These are phyloP conservation scores for Colletotrichum lupini DNA, from an alignment of 2,329 filamentous ascomycete genomes.

Conservation along the genomic window DNA sequence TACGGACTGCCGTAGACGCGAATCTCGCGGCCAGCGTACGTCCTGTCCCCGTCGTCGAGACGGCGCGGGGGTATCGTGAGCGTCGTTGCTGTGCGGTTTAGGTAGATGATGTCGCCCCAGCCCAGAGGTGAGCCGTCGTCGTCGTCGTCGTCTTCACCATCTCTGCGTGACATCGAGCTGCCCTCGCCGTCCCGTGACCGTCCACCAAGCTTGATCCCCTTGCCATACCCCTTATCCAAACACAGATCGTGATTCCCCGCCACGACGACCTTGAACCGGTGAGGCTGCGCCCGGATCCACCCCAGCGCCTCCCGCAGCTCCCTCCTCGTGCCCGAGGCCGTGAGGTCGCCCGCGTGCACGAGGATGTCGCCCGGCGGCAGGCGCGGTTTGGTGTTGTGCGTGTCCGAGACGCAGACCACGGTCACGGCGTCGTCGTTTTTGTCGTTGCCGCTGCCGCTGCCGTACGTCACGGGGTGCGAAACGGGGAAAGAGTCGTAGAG, in stretches of 20 bases:
- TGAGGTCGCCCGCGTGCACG: constrained; percentile 61
- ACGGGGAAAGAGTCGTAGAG: constrained; percentile 22
- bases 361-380: constrained; percentile 57
- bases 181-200: too few species aligned
- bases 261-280: constrained; percentile 56
- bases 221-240: constrained; percentile 38
- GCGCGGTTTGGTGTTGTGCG: constrained; percentile 50
- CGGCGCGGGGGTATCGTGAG: constrained; percentile 40
- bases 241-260: constrained; percentile 59
- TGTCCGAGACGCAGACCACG: constrained; percentile 58
- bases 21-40: constrained; percentile 31
- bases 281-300: constrained; percentile 55
- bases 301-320: constrained; percentile 51
- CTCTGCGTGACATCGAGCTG: not conserved
- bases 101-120: constrained; percentile 42
- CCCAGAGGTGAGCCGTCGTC: constrained; percentile 24
- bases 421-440: not conserved
- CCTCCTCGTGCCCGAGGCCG: constrained; percentile 52
- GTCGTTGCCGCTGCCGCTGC: too few species aligned
- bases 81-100: constrained; percentile 37
- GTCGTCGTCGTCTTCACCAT: not conserved
- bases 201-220: not conserved
- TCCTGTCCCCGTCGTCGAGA: not conserved
- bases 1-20: constrained; percentile 49
- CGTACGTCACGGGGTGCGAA: not conserved